phyloP scores from a whole-genome alignment of 1,139 yeast species.

The Barnettozyma hawaiiensis region DNA sequence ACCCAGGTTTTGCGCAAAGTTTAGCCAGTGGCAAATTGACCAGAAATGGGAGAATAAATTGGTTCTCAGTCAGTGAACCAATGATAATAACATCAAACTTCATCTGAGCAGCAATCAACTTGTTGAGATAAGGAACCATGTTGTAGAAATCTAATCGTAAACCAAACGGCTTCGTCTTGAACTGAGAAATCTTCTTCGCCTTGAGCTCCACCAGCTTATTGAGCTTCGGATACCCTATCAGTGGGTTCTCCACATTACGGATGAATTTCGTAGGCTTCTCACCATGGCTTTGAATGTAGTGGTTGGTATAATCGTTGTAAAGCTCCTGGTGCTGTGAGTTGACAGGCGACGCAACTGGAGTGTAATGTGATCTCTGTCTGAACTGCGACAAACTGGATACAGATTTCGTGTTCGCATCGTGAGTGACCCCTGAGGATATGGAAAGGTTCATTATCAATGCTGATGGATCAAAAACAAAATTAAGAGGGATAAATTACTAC shows the following conservation, averaged over 20 bases:
- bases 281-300: slow-evolving; percentile 54
- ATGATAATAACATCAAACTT: slow-evolving; percentile 89
- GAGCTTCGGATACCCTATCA: slow-evolving; percentile 82
- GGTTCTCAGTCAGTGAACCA: slow-evolving; percentile 76
- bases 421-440: slow-evolving; percentile 6
- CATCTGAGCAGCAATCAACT: slow-evolving; percentile 54
- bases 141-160: slow-evolving; percentile 45
- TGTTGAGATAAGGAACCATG: slow-evolving; percentile 50
- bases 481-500: no score
- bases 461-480: background rate
- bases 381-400: slow-evolving; percentile 7
- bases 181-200: slow-evolving; percentile 39
- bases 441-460: slow-evolving; percentile 4
- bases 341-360: background rate
- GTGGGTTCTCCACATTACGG: slow-evolving; percentile 57
- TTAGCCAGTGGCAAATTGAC: slow-evolving; percentile 63
- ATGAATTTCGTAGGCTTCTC: slow-evolving; percentile 57
- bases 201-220: slow-evolving; percentile 63
- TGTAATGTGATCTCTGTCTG: background rate
- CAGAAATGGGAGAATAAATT: slow-evolving; percentile 54
- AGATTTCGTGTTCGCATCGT: background rate
- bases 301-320: slow-evolving; percentile 63
- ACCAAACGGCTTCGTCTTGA: slow-evolving; percentile 64
- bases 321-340: background rate
- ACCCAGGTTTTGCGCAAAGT: slow-evolving; percentile 79